Percentiles rank a stretch among this genome's conserved stretches.
These are phyloP conservation scores for Hippophae gyantsensis DNA, from an alignment of 306 rosid genomes.

Conservation along the genomic window DNA sequence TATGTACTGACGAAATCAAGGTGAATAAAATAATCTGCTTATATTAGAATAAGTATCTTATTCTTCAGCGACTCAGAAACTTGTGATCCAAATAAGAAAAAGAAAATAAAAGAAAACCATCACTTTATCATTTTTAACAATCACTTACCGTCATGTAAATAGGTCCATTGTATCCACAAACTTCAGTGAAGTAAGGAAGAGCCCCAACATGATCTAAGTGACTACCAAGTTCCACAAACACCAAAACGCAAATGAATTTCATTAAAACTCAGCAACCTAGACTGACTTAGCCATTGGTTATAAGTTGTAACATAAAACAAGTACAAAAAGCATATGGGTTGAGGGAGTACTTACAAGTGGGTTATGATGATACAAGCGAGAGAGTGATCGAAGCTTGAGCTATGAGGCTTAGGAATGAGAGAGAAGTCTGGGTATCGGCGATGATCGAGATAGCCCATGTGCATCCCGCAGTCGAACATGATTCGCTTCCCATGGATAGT, in stretches of 20 bases:
- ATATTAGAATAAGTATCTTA: too few species aligned
- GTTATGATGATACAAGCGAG: constrained; percentile 76
- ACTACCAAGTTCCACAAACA: constrained; percentile 29
- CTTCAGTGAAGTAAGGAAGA: constrained; percentile 77
- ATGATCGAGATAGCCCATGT: constrained; percentile 58
- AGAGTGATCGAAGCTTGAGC: constrained; percentile 27
- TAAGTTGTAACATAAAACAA: background rate
- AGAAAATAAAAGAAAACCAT: background rate
- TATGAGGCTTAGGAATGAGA: constrained; percentile 31
- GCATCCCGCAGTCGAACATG: constrained; percentile 98
- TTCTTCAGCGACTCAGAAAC: too few species aligned
- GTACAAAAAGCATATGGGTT: background rate
- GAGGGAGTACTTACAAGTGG: constrained; percentile 45
- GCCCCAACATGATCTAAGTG: constrained; percentile 93
- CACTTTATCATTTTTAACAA: constrained; percentile 30
- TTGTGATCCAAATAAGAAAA: background rate
- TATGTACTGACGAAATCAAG: too few species aligned
- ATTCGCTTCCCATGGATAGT: constrained; percentile 76
- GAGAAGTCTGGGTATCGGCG: constrained; percentile 78
- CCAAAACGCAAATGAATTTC: constrained; percentile 7
- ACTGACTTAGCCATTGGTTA: background rate
- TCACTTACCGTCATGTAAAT: constrained; percentile 85
- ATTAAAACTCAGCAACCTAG: background rate
- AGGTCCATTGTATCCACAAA: constrained; percentile 77
- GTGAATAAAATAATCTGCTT: too few species aligned